A percentile compares a stretch with the other conserved stretches of the same genome.
Evolutionary conservation across 257 asterid genomes (phyloP).

Genomic region (Capsicum chinense): DNA sequence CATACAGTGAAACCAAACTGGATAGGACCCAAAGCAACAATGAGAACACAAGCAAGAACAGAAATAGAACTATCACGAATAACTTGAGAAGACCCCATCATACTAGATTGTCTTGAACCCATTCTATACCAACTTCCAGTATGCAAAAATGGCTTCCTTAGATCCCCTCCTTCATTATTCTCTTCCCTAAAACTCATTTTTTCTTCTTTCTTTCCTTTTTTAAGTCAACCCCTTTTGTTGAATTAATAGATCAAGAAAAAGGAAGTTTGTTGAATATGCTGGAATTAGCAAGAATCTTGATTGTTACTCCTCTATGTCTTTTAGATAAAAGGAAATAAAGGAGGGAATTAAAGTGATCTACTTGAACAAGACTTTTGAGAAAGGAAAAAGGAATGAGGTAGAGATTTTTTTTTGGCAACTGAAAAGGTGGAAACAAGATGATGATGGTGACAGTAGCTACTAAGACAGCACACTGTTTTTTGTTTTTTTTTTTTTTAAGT

Average conservation of each 20-base stretch:
- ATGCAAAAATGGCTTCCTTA: conserved; percentile 83
- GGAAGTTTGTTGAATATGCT: not conserved
- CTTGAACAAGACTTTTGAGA: not conserved
- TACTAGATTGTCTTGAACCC: conserved; percentile 87
- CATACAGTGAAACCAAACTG: conserved; percentile 93
- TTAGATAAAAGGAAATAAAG: no score
- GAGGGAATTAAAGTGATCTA: not conserved
- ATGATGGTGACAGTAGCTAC: not conserved
- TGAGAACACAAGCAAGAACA: conserved; percentile 85
- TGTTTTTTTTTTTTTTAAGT: no score
- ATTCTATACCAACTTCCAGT: conserved; percentile 95
- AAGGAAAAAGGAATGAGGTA: no score
- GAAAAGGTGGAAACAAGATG: not conserved
- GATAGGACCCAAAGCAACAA: conserved; percentile 90
- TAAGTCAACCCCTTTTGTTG: not conserved
- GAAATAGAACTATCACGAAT: conserved; percentile 81
- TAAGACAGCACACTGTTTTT: not conserved
- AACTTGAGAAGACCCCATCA: conserved; percentile 79
- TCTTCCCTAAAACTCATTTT: conserved; percentile 91
- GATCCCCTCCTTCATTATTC: conserved; percentile 55
- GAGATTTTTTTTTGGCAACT: not conserved
- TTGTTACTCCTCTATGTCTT: not conserved
- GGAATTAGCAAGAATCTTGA: conserved; percentile 16
- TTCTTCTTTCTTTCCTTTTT: not conserved
- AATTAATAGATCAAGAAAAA: not conserved